Evolutionary conservation across 2,329 filamentous ascomycete genomes (phyloP), one percentile per base, ranked within the genome.

Genomic region (Colletotrichum nymphaeae): DNA sequence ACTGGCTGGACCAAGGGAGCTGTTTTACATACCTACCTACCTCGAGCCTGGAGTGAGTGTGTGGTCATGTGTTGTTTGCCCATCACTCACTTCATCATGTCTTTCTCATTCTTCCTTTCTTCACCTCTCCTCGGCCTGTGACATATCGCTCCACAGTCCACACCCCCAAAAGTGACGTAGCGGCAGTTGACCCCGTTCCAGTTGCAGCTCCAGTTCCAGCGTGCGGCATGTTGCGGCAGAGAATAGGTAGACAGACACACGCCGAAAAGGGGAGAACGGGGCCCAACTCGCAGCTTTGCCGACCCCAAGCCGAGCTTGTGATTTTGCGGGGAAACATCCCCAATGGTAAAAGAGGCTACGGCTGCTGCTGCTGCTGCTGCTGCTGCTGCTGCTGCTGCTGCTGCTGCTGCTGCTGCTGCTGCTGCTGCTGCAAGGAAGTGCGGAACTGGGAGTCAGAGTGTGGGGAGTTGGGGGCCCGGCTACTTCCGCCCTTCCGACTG

Each of bases 271-370:
- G 22, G 22, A 26, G 35, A 49, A 22, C n/a, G 16, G 57, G n/a
- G 58, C 35, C 56, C 24, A 59, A 62, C 66, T 67, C 35, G 65
- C 75, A 46, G 74, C 77, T 81, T 86, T 86, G 81, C 86, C 86
- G 87, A 88, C 81, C 74, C 79, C 77, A 80, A 86, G 84, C 86
- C 86, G 86, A 88, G 87, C 87, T 88, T 88, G 87, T 88, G 87
- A 89, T 86, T 85, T 85, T 88, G 86, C 86, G 86, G 86, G 86
- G 86, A 76, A 79, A 62, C 42, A 16, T 12, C 32, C 32, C 32
- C 32, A 35, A 35, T 35, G 32, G 32, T 12, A 35, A 35, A 35
- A 35, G 32, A 12, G 32, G 32, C 0, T 24, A 24, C 24, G 24
- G 24, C 32, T 11, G 32, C 32, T 12, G 32, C 42, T 24, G 24